Evolutionary conservation across 1,139 yeast species (phyloP), one percentile per base, ranked within the genome.

Genomic region (Candida sanyaensis): DNA sequence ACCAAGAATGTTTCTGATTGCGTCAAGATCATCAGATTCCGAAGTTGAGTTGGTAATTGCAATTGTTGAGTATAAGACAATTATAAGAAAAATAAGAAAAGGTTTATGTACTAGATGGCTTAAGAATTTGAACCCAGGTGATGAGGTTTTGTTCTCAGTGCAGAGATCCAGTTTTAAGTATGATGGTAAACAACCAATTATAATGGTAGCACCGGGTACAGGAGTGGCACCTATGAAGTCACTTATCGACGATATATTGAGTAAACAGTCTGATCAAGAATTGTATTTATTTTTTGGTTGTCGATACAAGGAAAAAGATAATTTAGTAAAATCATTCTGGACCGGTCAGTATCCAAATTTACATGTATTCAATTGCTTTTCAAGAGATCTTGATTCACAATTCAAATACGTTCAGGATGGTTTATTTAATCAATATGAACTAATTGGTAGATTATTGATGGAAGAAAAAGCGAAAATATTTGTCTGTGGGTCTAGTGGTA

Each of bases 401-500:
- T 54, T 58, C 36, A 83, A 78, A 48, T 89, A 88, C 59, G 96
- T 91, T 2, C 97, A 91, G 61, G 88, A 89, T 59, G 73, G 74
- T 37, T 58, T 91, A 38, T 86, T 79, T 69, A 67, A 70, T 27
- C 65, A 84, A 43, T 72, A 74, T 30, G 63, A 70, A 3, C 45
- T 71, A 26, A 66, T 91, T 2, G 80, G 77, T 1, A 75, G 81
- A 7, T 63, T 84, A 45, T 63, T 91, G 7, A 63, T 80, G 3
- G 70, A 83, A n/a, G 60, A 78, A 40, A 62, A 73, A 17, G 95
- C 89, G 0, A 66, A 78, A 0, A 68, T 91, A 5, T 91, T 86
- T 62, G 74, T 93, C 2, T 92, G 99, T 71, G 97, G 99, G 0
- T 86, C 96, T 10, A 85, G 96, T 32, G 99, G 99, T 0, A 81